phyloP scores from a whole-genome alignment of 306 rosid species.

The Cotoneaster glaucophyllus region DNA sequence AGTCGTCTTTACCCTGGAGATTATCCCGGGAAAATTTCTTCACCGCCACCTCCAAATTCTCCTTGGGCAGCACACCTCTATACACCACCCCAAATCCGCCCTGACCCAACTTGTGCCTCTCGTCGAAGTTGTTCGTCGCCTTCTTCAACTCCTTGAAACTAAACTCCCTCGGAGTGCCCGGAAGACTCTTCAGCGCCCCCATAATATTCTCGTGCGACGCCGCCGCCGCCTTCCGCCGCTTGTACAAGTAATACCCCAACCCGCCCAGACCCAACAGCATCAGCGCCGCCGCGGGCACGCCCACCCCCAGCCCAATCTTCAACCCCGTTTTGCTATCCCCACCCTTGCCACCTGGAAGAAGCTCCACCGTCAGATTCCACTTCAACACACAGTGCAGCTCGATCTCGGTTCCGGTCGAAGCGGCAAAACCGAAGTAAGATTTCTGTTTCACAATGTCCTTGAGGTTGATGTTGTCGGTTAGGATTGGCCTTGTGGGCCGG shows the following conservation, averaged over 20 bases:
- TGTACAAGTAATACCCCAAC: constrained; percentile 9
- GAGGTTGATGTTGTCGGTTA: constrained; percentile 34
- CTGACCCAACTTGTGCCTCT: constrained; percentile 48
- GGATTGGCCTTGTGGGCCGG: constrained; percentile 34
- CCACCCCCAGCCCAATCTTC: constrained; percentile 34
- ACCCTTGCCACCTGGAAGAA: background rate
- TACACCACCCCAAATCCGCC: constrained; percentile 77
- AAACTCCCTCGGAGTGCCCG: constrained; percentile 67
- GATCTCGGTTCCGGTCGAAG: constrained; percentile 44
- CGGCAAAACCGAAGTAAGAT: constrained; percentile 64
- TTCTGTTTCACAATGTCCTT: constrained; percentile 9
- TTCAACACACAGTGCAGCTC: constrained; percentile 53
- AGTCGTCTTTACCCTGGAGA: constrained; percentile 61
- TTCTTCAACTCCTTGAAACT: constrained; percentile 49
- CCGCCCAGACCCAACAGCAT: constrained; percentile 11
- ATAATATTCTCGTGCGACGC: constrained; percentile 27
- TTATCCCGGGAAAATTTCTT: constrained; percentile 61
- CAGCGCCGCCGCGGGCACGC: constrained; percentile 22
- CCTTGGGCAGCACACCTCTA: constrained; percentile 37
- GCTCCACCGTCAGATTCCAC: constrained; percentile 62
- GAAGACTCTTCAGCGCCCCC: constrained; percentile 60
- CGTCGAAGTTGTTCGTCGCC: constrained; percentile 61
- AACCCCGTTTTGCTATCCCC: background rate
- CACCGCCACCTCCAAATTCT: constrained; percentile 53
- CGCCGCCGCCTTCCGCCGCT: constrained; percentile 15